These are phyloP conservation scores for Leccinum obscurum DNA, from an alignment of 768 basidiomycete species.

Conservation along the genomic window DNA sequence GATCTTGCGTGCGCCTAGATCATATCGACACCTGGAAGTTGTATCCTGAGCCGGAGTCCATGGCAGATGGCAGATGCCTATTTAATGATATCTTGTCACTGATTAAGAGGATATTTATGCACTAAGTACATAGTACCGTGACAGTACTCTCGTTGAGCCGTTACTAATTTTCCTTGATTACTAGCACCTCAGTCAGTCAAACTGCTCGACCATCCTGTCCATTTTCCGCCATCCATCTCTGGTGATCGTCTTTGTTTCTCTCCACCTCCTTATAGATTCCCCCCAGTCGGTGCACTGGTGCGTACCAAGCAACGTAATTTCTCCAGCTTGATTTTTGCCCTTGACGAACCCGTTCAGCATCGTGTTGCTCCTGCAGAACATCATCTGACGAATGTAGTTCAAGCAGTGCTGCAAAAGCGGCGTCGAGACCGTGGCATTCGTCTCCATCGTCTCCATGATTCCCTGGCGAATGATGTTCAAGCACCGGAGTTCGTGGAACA, in stretches of 20 bases:
- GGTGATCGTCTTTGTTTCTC: background rate
- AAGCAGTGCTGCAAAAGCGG: conserved; percentile 4
- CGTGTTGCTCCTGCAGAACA: conserved; percentile 7
- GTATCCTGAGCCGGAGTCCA: too few species aligned
- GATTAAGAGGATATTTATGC: too few species aligned
- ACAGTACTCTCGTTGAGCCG: too few species aligned
- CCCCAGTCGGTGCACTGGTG: conserved; percentile 6
- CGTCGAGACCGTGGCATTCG: background rate
- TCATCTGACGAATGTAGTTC: conserved; percentile 10
- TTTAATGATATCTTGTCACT: too few species aligned
- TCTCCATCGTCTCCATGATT: background rate
- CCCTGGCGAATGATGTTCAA: conserved; percentile 4
- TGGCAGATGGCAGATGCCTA: too few species aligned
- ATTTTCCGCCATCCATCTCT: background rate
- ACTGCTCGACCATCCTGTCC: background rate
- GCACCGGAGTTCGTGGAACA: conserved; percentile 7
- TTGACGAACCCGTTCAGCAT: conserved; percentile 4
- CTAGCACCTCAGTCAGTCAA: background rate
- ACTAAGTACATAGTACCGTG: too few species aligned
- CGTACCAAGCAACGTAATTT: background rate
- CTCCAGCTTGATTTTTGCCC: background rate
- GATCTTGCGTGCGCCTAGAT: too few species aligned
- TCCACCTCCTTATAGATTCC: background rate
- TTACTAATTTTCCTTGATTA: too few species aligned
- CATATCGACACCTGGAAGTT: too few species aligned